Evolutionary conservation across 352 stramenopile genomes (phyloP).

Genomic region (Phytophthora macrochlamydospora): DNA sequence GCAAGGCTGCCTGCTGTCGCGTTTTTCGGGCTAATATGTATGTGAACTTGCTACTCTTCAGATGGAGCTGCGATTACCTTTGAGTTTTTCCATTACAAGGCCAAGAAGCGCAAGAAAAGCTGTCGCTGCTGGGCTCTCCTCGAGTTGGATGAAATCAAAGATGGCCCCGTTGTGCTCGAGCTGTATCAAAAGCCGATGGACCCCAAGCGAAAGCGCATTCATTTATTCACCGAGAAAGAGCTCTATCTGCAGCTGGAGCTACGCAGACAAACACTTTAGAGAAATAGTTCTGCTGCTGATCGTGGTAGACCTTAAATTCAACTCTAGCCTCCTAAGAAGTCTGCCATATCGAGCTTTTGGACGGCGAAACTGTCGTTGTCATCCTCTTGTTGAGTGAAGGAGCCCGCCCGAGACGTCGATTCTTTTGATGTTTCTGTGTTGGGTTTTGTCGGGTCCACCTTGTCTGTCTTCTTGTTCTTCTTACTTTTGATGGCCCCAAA

Average conservation of each 20-base stretch:
- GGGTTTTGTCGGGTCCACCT: conserved; percentile 29
- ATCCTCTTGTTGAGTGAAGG: conserved; percentile 41
- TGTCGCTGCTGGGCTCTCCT: conserved; percentile 76
- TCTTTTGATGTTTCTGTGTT: conserved; percentile 28
- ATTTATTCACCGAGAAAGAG: conserved; percentile 78
- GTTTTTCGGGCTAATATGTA: neutral
- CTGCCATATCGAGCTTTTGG: conserved; percentile 78
- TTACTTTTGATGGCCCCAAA: conserved; percentile 41
- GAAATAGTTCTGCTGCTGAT: neutral
- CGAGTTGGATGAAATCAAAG: conserved; percentile 70
- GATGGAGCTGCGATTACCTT: conserved; percentile 67
- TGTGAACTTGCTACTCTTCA: conserved; percentile 19
- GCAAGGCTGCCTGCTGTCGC: neutral
- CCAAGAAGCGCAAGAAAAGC: conserved; percentile 80
- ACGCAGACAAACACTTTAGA: conserved; percentile 27
- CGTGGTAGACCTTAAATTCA: neutral
- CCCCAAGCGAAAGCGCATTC: conserved; percentile 62
- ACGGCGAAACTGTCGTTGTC: conserved; percentile 68
- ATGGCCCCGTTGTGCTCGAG: conserved; percentile 48
- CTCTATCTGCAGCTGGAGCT: conserved; percentile 69
- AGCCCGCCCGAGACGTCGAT: conserved; percentile 38
- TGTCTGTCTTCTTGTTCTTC: conserved; percentile 51
- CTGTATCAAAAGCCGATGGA: conserved; percentile 79
- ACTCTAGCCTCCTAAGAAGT: conserved; percentile 58
- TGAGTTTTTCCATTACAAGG: conserved; percentile 79